Evolutionary conservation across 108 stramenopile species (phyloP), one percentile per base, ranked within the genome.

Genomic region (Nitzschia sp.): DNA sequence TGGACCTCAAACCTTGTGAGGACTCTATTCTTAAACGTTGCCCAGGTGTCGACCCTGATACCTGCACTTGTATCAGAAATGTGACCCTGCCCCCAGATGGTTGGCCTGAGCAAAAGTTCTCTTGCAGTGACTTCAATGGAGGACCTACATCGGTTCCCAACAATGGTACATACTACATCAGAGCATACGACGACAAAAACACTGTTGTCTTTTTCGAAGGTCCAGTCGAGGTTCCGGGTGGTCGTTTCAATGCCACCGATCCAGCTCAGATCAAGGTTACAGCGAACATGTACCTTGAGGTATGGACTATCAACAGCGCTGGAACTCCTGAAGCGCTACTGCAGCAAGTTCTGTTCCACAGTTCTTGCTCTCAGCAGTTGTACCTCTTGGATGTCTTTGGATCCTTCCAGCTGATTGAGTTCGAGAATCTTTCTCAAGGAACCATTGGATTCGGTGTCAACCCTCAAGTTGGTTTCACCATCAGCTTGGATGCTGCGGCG

Each of bases 341-440:
- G 4, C 76, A 77, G 60, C 25, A 58, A 58, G 45, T 65, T 18
- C 18, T 36, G 2, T 58, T 70, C 48, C 69, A 77, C 62, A 63
- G 68, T 55, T 77, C 76, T 48, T 77, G 76, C 45, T 70, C 76
- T 11, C 54, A 77, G 38, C 53, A 61, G 13, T 28, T 77, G 19
- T 77, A 62, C 56, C 63, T 77, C 8, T 57, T 64, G 45, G 76
- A 77, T 66, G 45, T 42, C 21, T 77, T 77, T 26, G 76, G 76
- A 36, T 68, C 76, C 28, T 42, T 29, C 31, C 76, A 77, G 29
- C 49, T 77, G 28, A 59, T 64, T 35, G 68, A 70, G 30, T 70
- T 67, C 36, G 66, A 67, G 26, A 56, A 53, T 0, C 18, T 11
- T 1, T 15, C 17, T 3, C 36, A 62, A 24, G 61, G 61, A 62